Conservation (phyloP, 495 filamentous ascomycete species). For the Penicillium paradoxum region DNA sequence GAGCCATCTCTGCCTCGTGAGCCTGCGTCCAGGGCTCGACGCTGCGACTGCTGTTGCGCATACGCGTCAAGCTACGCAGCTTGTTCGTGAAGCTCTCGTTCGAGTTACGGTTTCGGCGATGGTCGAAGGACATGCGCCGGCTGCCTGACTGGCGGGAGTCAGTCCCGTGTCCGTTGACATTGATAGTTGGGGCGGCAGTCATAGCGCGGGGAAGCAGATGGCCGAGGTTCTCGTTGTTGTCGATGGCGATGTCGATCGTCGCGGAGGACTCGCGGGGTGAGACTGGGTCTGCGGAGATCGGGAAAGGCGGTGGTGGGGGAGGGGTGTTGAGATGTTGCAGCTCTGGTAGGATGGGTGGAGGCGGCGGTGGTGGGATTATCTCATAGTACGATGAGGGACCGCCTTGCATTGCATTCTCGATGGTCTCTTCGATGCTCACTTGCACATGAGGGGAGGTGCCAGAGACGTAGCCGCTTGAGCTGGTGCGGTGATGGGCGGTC, state of each 20-base stretch:
- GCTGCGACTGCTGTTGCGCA: slow-evolving; percentile 63
- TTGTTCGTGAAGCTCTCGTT: slow-evolving; percentile 62
- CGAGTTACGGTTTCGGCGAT: slow-evolving; percentile 62
- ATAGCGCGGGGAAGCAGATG: slow-evolving; percentile 36
- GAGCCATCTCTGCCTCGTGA: slow-evolving; percentile 19
- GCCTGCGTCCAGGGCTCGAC: slow-evolving; percentile 27
- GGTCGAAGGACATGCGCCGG: slow-evolving; percentile 47
- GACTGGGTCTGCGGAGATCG: slow-evolving; percentile 16
- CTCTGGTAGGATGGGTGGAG: slow-evolving; percentile 68
- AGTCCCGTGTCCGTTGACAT: slow-evolving; percentile 15
- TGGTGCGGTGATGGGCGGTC: slow-evolving; percentile 36
- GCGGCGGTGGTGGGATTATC: slow-evolving; percentile 59
- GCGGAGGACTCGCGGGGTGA: slow-evolving; percentile 47
- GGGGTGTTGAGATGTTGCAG: slow-evolving; percentile 78
- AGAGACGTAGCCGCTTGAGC: slow-evolving; percentile 26
- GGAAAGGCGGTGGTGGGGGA: slow-evolving; percentile 51
- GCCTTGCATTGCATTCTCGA: slow-evolving; percentile 44
- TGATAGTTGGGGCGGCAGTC: slow-evolving; percentile 35
- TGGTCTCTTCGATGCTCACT: slow-evolving; percentile 63
- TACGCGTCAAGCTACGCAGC: slow-evolving; percentile 61
- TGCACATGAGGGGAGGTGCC: slow-evolving; percentile 32
- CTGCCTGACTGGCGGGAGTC: slow-evolving; percentile 11
- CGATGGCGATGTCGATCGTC: slow-evolving; percentile 71
- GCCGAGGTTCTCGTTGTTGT: slow-evolving; percentile 49
- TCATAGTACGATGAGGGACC: slow-evolving; percentile 39